Percentiles rank a stretch among this genome's conserved stretches.
Evolutionary conservation across 768 basidiomycete species (phyloP).

Genomic region (Exidia glandulosa): DNA sequence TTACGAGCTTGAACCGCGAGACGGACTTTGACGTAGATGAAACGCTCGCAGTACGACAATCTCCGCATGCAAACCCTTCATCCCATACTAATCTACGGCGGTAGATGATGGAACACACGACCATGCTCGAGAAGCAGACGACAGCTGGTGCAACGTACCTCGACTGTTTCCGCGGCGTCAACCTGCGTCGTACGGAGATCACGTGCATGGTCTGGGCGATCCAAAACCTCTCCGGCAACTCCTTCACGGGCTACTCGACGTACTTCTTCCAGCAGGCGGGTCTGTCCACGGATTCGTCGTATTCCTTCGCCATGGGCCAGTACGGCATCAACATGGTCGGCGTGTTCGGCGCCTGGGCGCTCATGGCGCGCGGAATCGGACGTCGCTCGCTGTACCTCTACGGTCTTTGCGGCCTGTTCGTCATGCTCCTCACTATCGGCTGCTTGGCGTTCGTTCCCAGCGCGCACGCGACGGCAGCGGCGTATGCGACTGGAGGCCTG

Average conservation of each 20-base stretch:
- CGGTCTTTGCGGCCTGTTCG: slow-evolving; percentile 15
- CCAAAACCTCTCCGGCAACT: slow-evolving; percentile 18
- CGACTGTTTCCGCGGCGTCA: slow-evolving; percentile 21
- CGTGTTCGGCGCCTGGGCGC: slow-evolving; percentile 20
- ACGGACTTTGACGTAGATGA: slow-evolving; percentile 18
- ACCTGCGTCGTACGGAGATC: slow-evolving; percentile 24
- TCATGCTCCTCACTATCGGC: slow-evolving; percentile 21
- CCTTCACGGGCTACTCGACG: slow-evolving; percentile 6
- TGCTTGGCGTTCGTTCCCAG: slow-evolving; percentile 15
- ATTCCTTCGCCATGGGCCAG: slow-evolving; percentile 9
- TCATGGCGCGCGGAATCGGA: slow-evolving; percentile 14
- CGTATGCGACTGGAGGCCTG: slow-evolving; percentile 19
- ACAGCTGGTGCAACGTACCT: slow-evolving; percentile 20
- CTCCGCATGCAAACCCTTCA: no score
- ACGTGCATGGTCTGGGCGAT: slow-evolving; percentile 15
- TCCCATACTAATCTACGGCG: no score
- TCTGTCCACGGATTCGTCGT: slow-evolving; percentile 8
- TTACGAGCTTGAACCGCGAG: slow-evolving; percentile 3
- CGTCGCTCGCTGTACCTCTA: slow-evolving; percentile 22
- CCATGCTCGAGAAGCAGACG: slow-evolving; percentile 21
- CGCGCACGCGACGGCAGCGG: neutral
- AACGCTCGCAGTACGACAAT: no score
- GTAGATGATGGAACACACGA: slow-evolving; percentile 24
- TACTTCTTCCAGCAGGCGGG: slow-evolving; percentile 16
- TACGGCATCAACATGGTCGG: slow-evolving; percentile 18